Base-by-base conservation (phyloP, 305 asterid genomes). In the Fraxinus baroniana region DNA sequence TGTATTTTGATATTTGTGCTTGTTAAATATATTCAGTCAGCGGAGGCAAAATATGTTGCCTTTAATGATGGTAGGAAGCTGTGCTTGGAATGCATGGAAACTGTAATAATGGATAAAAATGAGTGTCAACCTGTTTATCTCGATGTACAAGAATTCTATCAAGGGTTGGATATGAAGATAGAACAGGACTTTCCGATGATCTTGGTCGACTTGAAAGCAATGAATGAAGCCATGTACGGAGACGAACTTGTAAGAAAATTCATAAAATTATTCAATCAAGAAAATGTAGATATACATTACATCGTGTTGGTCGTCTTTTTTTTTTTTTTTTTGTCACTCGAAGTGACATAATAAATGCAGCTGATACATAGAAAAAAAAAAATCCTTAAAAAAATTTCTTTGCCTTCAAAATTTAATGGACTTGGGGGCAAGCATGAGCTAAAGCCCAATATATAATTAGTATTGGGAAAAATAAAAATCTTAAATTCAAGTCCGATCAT, bases 211-310 rank as follows among this genome's bases (percentile, higher is more conserved):
- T 77, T 89, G 77, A 91, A 89, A 82, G 91, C 90, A 68, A 76
- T 89, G 49, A 86, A 89, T 78, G 91, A 88, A 85, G 91, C 92
- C 75, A 82, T 88, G 90, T 89, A 88, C 78, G 92, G 91, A 78
- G 92, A 89, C 82, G 82, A 87, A 87, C 80, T 80, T 86, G 92
- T 89, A 86, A 83, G 82, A 7, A n/a, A 8, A 35, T 46, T 32
- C 2, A 35, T 71, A 72, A 74, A 76, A 32, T 18, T 15, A 0
- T 22, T 79, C 39, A 55, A 33, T 57, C 46, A 71, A 17, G 37
- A 68, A 74, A 78, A 7, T 6, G 24, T 13, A 9, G 57, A 24
- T 17, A 10, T 76, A 22, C 0, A 15, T 57, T 55, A 55, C 22
- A n/a, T n/a, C 5, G n/a, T 4, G 10, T 35, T 20, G n/a, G 9